Evolutionary conservation across 2,329 filamentous ascomycete genomes (phyloP), one percentile per base, ranked within the genome.

Genomic region (Diaporthe citriasiana): DNA sequence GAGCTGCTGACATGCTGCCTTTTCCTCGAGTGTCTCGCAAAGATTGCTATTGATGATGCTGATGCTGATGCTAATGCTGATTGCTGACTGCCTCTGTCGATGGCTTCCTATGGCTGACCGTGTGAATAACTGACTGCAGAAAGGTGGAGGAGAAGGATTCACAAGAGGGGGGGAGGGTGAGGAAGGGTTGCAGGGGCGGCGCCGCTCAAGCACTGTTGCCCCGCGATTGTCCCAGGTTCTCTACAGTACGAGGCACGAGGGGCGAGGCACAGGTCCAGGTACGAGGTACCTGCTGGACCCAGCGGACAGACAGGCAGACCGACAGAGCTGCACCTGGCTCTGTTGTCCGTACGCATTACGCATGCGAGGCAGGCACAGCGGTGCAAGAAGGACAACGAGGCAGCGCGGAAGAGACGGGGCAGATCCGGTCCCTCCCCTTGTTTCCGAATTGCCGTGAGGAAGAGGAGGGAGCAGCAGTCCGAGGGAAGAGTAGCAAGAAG

Each of bases 211-310:
- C 60, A 50, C 27, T 38, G 45, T 13, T 51, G 63, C 63, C 63
- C 63, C 63, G 63, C 63, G 45, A 66, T 66, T 66, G 63, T 66
- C 45, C 63, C 45, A 51, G 63, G 63, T 66, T 66, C 42, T 33
- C n/a, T n/a, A n/a, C n/a, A n/a, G n/a, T 13, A 42, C 19, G 27
- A n/a, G 30, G 63, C 25, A 38, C 10, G 33, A 51, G 63, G 45
- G 7, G 27, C 63, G 27, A 30, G 57, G 40, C n/a, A 40, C n/a
- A 27, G 13, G 15, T 13, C 5, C 25, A 53, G n/a, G 57, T 42
- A 27, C 15, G 38, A 17, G 15, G 38, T 33, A 33, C 59, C 17
- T 65, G 59, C 17, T 45, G 57, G 57, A 9, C 57, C 57, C 25
- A n/a, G 33, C 40, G 12, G 56, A 25, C n/a, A 15, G 56, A 17